phyloP scores from a whole-genome alignment of 2,329 filamentous ascomycete genomes.

The Fusarium ambrosium region DNA sequence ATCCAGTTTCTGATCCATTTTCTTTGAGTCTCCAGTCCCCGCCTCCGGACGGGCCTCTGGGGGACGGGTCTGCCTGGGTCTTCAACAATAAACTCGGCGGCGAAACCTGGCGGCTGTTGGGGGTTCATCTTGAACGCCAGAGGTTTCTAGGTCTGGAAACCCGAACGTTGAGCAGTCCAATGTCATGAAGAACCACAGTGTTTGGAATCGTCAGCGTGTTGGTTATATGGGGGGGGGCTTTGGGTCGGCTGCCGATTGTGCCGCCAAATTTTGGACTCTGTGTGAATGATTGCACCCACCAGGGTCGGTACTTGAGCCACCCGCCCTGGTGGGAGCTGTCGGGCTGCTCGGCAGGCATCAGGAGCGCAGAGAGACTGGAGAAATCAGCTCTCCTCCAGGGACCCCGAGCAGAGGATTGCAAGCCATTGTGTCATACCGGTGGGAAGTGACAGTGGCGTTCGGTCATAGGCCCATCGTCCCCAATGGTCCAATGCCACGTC shows the following conservation, averaged over 20 bases:
- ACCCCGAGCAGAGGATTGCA: slow-evolving; percentile 28
- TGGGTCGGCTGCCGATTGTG: slow-evolving; percentile 39
- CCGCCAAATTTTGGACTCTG: slow-evolving; percentile 41
- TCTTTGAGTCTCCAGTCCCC: slow-evolving; percentile 43
- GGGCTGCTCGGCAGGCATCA: slow-evolving; percentile 37
- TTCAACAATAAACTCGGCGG: slow-evolving; percentile 45
- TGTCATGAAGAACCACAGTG: slow-evolving; percentile 32
- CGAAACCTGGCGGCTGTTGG: slow-evolving; percentile 35
- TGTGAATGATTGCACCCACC: slow-evolving; percentile 34
- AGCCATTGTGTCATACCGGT: slow-evolving; percentile 42
- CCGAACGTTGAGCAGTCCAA: slow-evolving; percentile 24
- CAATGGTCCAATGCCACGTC: slow-evolving; percentile 43
- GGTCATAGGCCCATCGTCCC: slow-evolving; percentile 38
- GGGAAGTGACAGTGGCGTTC: slow-evolving; percentile 45
- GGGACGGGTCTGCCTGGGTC: slow-evolving; percentile 43
- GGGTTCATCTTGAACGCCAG: slow-evolving; percentile 38
- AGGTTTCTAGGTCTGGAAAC: slow-evolving; percentile 27
- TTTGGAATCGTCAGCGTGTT: slow-evolving; percentile 34
- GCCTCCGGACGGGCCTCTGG: slow-evolving; percentile 42
- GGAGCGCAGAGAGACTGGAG: slow-evolving; percentile 28
- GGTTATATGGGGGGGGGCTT: slow-evolving; percentile 37
- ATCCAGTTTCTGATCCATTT: slow-evolving; percentile 46
- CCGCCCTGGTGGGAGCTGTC: slow-evolving; percentile 33
- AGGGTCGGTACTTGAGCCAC: slow-evolving; percentile 38
- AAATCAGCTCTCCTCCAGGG: slow-evolving; percentile 27